Percentiles rank a stretch among this genome's conserved stretches.
phyloP scores from a whole-genome alignment of 345 rosid species.

The Hibiscus tridactylites region DNA sequence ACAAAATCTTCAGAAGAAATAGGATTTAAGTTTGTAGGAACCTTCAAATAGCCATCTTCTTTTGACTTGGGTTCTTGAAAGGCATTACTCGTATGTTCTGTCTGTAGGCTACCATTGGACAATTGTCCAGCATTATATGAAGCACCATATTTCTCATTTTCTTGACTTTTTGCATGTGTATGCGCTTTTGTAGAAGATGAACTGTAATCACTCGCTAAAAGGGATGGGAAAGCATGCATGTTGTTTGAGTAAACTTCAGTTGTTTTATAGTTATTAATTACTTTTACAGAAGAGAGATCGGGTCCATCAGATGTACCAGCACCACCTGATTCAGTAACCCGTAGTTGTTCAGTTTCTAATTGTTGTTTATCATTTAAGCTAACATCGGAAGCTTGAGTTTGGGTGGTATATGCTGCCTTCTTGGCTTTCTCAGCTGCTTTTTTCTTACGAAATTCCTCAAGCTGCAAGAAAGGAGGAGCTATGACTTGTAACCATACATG shows the following conservation, averaged over 20 bases:
- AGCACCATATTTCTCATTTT: constrained; percentile 22
- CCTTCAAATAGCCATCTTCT: constrained; percentile 27
- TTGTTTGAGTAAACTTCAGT: constrained; percentile 18
- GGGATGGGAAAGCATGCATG: constrained; percentile 12
- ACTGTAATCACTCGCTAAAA: constrained; percentile 26
- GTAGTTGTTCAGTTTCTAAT: constrained; percentile 27
- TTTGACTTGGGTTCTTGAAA: constrained; percentile 24
- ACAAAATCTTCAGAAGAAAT: constrained; percentile 13
- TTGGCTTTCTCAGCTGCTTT: constrained; percentile 84
- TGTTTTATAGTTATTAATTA: constrained; percentile 6
- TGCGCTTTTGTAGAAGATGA: constrained; percentile 19
- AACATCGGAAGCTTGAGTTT: constrained; percentile 30
- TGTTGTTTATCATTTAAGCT: constrained; percentile 25
- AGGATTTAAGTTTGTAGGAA: constrained; percentile 14
- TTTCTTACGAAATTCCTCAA: constrained; percentile 95
- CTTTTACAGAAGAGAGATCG: constrained; percentile 18
- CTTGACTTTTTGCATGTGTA: constrained; percentile 25
- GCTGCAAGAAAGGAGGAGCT: constrained; percentile 30
- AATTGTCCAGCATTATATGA: constrained; percentile 24
- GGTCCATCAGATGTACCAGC: constrained; percentile 37
- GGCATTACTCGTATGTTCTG: constrained; percentile 27
- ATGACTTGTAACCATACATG: not conserved
- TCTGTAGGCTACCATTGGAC: constrained; percentile 25
- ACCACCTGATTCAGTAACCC: constrained; percentile 41
- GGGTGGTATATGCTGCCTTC: constrained; percentile 40